phyloP scores from a whole-genome alignment of 352 stramenopile species.

The Phytopythium aichiense region DNA sequence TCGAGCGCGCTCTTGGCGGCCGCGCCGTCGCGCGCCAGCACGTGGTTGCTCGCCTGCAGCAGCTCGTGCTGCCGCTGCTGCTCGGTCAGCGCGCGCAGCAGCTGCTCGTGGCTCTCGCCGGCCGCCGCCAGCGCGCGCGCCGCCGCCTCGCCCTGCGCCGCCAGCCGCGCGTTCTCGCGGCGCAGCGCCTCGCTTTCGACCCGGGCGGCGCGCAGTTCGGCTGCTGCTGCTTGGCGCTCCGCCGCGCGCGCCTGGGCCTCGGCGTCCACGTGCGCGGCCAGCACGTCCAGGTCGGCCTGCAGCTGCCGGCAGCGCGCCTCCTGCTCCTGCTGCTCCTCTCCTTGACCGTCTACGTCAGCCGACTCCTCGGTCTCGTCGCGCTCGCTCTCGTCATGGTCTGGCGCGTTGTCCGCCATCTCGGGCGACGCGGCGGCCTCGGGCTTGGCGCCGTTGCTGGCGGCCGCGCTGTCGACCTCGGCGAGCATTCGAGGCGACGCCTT shows the following conservation, averaged over 20 bases:
- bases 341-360: neutral
- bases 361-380: slow-evolving; percentile 6
- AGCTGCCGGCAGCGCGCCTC: slow-evolving; percentile 32
- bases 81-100: slow-evolving; percentile 33
- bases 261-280: slow-evolving; percentile 46
- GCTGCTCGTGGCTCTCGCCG: slow-evolving; percentile 45
- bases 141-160: slow-evolving; percentile 12
- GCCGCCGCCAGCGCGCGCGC: slow-evolving; percentile 14
- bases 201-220: slow-evolving; percentile 28
- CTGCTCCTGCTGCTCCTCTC: slow-evolving; percentile 12
- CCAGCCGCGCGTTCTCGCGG: slow-evolving; percentile 23
- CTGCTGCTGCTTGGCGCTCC: slow-evolving; percentile 24
- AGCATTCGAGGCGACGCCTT: neutral
- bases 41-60: slow-evolving; percentile 19
- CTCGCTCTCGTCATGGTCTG: slow-evolving; percentile 1
- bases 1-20: slow-evolving; percentile 35
- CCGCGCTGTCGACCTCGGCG: too few species aligned
- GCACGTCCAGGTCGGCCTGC: slow-evolving; percentile 48
- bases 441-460: neutral
- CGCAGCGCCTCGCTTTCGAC: slow-evolving; percentile 48
- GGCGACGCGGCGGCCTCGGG: slow-evolving; percentile 4
- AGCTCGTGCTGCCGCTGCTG: slow-evolving; percentile 38
- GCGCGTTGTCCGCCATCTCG: slow-evolving; percentile 12
- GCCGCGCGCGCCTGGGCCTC: slow-evolving; percentile 23
- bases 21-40: slow-evolving; percentile 24